Base-by-base conservation (phyloP, 2,329 filamentous ascomycete species). In the Clarireedia sp. region DNA sequence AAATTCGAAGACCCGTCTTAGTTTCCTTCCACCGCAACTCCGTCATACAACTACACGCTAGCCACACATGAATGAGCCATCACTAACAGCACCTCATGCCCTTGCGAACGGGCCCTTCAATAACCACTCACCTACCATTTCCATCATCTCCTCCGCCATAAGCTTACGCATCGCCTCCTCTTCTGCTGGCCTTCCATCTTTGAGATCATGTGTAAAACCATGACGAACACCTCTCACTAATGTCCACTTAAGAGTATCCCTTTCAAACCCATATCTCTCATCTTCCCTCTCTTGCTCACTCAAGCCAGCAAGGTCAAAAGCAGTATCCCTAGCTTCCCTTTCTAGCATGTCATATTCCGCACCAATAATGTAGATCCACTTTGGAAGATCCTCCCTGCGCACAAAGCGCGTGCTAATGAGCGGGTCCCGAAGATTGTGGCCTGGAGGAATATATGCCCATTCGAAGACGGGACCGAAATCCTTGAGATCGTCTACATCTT, bases 391-490 rank as follows among this genome's bases (percentile, higher is more conserved):
- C 16, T 64, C 60, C 36, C 41, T 56, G 10, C 52, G 36, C 12
- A 61, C 62, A 48, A 58, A 66, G n/a, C 56, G 26, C 6, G 59
- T 57, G 47, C 62, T 67, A 8, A 67, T 49, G 9, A 58, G 51
- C 3, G 65, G 61, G 51, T 67, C 58, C 48, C 57, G 59, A 16
- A 63, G 52, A 55, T 66, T 57, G n/a, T 62, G 60, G n/a, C 63
- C 60, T 5, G 38, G 17, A 5, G 59, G 56, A 26, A 67, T 46
- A 56, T 66, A 64, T 10, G 57, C 63, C 51, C 57, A 66, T 41
- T 60, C 55, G 48, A 64, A 65, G n/a, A 61, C 40, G 2, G 57
- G 59, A 7, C 51, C 58, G 47, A 55, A 60, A 40, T 58, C 50
- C 19, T 51, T 57, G 17, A 61, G n/a, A 36, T 51, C 55, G 46